Base-by-base conservation (phyloP, 805 yeast species). In the Yamadazyma sp. region DNA sequence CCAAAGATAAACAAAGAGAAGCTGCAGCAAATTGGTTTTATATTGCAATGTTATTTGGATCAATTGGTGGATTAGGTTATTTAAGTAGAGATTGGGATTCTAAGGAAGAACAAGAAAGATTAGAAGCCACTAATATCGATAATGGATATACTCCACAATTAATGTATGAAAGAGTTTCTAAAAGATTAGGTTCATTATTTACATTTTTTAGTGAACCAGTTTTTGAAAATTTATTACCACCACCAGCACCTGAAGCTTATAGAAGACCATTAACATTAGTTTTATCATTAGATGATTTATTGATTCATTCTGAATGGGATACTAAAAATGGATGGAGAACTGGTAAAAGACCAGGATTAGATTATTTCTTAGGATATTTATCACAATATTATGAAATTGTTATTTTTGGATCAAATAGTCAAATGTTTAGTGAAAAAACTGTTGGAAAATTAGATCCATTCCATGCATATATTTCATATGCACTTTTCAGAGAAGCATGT, bases 301-400 rank as follows among this genome's bases (percentile, higher is more conserved):
- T 93, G 55, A 78, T 91, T 38, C 96, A 93, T 59, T 80, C 95
- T 25, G 86, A 83, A 44, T 93, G 98, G 98, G 76, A 86, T 38
- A 78, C 86, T 48, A 79, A 86, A 60, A 73, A 78, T 56, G 98
- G 98, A 36, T 93, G 99, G 99, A 82, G 93, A 67, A 91, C 97
- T 11, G 98, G 96, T 20, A 93, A 93, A 72, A 86, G 99, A 69
- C 98, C 98, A 22, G 99, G 98, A 44, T 80, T 87, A 42, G 98
- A 94, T 62, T 93, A 93, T 70, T 93, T 93, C 66, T 69, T 93
- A 56, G 96, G 95, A 19, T 93, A 93, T 63, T 70, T 93, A 50
- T 85, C 96, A 6, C 95, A 86, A 65, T 91, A 88, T 70, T 93
- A 91, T 63, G 99, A 93, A 68, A 82, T 93, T 56, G 98, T 93